phyloP scores from a whole-genome alignment of 1,284 basidiomycete species.

The Melampsora allii-populina region DNA sequence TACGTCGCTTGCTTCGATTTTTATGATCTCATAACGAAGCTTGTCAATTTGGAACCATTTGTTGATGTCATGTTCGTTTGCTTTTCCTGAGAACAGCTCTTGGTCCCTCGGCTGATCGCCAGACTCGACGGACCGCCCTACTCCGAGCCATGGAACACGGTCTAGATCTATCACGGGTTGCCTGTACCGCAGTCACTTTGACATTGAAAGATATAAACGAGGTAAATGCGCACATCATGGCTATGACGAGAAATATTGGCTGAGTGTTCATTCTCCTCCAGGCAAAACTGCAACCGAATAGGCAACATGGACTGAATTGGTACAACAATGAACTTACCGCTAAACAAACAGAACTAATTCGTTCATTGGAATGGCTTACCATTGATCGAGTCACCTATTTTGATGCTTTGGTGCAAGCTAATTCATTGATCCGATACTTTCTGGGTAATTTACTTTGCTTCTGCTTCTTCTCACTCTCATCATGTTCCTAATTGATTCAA shows the following conservation, averaged over 20 bases:
- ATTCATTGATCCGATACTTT: slow-evolving; percentile 80
- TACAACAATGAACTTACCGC: slow-evolving; percentile 35
- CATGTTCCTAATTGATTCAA: slow-evolving; percentile 7
- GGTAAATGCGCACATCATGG: slow-evolving; percentile 8
- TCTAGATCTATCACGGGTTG: slow-evolving; percentile 31
- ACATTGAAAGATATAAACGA: slow-evolving; percentile 29
- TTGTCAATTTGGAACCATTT: neutral
- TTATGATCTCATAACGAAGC: neutral
- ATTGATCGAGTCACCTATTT: slow-evolving; percentile 65
- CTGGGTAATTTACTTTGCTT: slow-evolving; percentile 59
- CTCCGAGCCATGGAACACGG: slow-evolving; percentile 37
- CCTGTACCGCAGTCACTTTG: slow-evolving; percentile 40
- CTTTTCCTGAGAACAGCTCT: slow-evolving; percentile 12
- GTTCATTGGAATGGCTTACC: slow-evolving; percentile 91
- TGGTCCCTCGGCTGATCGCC: slow-evolving; percentile 26
- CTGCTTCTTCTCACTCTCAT: neutral
- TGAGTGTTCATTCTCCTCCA: neutral
- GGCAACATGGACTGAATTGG: slow-evolving; percentile 25
- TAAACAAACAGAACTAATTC: slow-evolving; percentile 61
- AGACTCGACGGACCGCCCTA: slow-evolving; percentile 22
- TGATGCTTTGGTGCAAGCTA: slow-evolving; percentile 77
- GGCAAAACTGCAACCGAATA: slow-evolving; percentile 14
- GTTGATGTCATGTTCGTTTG: neutral
- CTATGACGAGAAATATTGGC: neutral
- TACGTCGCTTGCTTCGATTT: neutral